These are phyloP conservation scores for Nidula niveotomentosa DNA, from an alignment of 1,284 basidiomycete genomes.

Conservation along the genomic window DNA sequence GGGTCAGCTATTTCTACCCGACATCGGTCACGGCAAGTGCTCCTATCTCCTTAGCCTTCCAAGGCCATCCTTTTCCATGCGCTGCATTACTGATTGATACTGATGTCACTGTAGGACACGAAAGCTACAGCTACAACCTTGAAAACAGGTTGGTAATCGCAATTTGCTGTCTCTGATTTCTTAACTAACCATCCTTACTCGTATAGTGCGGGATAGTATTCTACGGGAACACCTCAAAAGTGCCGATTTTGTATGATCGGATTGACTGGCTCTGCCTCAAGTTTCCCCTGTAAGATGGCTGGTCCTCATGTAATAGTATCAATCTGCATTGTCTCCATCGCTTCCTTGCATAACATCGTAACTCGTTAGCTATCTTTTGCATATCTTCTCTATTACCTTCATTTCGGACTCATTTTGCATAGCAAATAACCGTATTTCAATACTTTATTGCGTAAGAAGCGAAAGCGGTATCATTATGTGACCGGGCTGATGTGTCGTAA, in stretches of 20 bases:
- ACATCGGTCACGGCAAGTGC: conserved; percentile 60
- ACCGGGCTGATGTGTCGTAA: no score
- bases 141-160: conserved; percentile 33
- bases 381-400: background rate
- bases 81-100: conserved; percentile 20
- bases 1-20: conserved; percentile 55
- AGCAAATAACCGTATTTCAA: background rate
- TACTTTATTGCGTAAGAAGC: no score
- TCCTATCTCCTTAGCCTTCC: background rate
- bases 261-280: no score
- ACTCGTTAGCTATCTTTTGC: background rate
- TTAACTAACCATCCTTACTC: background rate
- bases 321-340: background rate
- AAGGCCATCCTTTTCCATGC: conserved; percentile 1
- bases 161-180: background rate
- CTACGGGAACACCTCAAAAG: conserved; percentile 49
- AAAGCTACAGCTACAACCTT: conserved; percentile 46
- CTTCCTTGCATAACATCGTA: background rate
- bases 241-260: conserved; percentile 37
- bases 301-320: background rate
- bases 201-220: conserved; percentile 55
- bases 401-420: background rate
- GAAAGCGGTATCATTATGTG: no score
- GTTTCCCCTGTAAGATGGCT: background rate
- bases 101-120: conserved; percentile 36